Conservation (phyloP, 2,329 filamentous ascomycete species). For the Ophiostoma sp. region DNA sequence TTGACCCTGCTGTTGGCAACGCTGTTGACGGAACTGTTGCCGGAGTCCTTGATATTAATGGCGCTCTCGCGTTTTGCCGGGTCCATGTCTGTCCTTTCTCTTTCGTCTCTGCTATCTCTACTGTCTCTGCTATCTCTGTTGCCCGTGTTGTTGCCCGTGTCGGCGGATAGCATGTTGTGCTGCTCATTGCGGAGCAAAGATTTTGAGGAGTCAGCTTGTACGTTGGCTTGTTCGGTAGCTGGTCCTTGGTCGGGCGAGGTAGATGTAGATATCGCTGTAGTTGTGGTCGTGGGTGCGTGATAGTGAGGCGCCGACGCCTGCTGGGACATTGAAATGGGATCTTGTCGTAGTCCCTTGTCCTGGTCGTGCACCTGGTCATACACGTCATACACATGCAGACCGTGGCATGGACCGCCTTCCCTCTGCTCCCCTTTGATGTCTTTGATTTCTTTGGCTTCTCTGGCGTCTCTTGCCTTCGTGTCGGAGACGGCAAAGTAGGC, state of each 20-base stretch:
- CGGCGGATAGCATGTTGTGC: slow-evolving; percentile 21
- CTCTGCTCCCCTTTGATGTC: not conserved
- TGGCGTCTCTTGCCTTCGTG: not conserved
- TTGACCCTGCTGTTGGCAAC: slow-evolving; percentile 2
- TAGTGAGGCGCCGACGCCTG: slow-evolving; percentile 52
- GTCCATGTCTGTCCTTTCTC: not conserved
- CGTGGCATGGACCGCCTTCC: slow-evolving; percentile 49
- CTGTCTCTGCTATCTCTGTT: not conserved
- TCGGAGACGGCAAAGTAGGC: slow-evolving; percentile 15
- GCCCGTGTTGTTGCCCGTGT: slow-evolving; percentile 17
- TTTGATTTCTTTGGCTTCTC: not conserved
- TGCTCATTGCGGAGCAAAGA: slow-evolving; percentile 29
- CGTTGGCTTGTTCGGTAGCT: slow-evolving; percentile 1
- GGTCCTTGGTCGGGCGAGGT: slow-evolving; percentile 17
- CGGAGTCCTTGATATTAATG: not conserved
- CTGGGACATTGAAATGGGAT: slow-evolving; percentile 58
- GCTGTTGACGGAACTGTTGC: not conserved
- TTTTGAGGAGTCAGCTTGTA: slow-evolving; percentile 15
- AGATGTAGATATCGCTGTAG: slow-evolving; percentile 33
- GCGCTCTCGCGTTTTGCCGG: not conserved
- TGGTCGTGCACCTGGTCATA: slow-evolving; percentile 45
- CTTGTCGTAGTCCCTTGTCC: not conserved
- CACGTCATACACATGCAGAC: slow-evolving; percentile 41
- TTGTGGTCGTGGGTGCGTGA: slow-evolving; percentile 35
- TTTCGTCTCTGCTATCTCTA: not conserved